Percentiles rank a stretch among this genome's conserved stretches.
These are phyloP conservation scores for Craterostigma plantagineum DNA, from an alignment of 257 asterid genomes.

Conservation along the genomic window DNA sequence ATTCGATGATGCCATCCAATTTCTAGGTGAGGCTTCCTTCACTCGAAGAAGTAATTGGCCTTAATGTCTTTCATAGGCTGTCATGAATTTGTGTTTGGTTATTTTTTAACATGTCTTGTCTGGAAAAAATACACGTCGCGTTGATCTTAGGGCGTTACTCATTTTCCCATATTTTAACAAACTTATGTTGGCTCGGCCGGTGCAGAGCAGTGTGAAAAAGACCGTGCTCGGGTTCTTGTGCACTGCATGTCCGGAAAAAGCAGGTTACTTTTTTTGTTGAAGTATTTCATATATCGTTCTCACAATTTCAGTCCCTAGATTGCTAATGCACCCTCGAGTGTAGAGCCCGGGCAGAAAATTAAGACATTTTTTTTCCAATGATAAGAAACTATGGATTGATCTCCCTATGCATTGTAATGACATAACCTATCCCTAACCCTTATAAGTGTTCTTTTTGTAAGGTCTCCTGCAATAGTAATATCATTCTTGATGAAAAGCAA, in stretches of 20 bases:
- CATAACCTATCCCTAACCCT: conserved; percentile 3
- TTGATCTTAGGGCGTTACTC: too few species aligned
- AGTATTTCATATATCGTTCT: neutral
- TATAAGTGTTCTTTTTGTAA: conserved; percentile 14
- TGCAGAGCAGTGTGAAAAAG: conserved; percentile 80
- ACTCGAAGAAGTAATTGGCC: neutral
- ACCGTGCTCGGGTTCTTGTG: conserved; percentile 83
- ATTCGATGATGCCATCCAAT: conserved; percentile 69
- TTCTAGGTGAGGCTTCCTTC: conserved; percentile 35
- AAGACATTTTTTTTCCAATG: too few species aligned
- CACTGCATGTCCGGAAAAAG: conserved; percentile 94
- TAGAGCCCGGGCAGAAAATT: too few species aligned
- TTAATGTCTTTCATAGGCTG: neutral
- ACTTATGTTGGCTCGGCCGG: neutral
- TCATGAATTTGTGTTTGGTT: neutral
- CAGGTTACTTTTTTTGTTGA: conserved; percentile 25
- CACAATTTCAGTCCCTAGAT: too few species aligned
- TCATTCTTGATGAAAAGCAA: conserved; percentile 91
- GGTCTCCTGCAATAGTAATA: conserved; percentile 92
- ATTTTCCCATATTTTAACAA: neutral
- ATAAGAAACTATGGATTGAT: neutral
- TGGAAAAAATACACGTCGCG: too few species aligned
- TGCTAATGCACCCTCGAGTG: too few species aligned
- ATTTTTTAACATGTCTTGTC: neutral
- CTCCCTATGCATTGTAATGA: conserved; percentile 2